phyloP scores from a whole-genome alignment of 257 asterid genomes.

The Solanum sejunctum region DNA sequence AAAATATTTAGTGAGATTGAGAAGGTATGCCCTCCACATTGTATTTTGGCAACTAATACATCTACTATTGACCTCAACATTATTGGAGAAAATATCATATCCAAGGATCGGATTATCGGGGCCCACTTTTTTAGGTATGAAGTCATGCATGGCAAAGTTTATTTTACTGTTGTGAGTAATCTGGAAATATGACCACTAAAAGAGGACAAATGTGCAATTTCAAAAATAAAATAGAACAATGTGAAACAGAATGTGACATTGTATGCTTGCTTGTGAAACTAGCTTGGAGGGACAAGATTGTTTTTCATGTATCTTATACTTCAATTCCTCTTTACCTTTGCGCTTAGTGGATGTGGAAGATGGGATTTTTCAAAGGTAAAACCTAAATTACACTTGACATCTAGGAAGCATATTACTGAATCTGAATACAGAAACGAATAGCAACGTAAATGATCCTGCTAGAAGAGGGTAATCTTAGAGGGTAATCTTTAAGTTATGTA shows the following conservation, averaged over 20 bases:
- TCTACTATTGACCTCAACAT: conserved; percentile 85
- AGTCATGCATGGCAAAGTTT: not conserved
- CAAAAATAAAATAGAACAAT: not conserved
- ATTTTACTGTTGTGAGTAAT: not conserved
- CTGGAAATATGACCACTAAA: not conserved
- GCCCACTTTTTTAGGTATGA: conserved; percentile 97
- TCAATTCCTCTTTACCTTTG: not conserved
- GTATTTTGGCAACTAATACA: conserved; percentile 91
- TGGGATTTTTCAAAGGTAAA: not conserved
- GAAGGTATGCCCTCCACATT: conserved; percentile 84
- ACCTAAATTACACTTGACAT: not conserved
- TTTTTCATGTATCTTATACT: not conserved
- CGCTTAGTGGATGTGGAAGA: not conserved
- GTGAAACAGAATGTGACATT: not conserved
- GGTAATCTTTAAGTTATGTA: not conserved
- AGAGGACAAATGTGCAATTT: not conserved
- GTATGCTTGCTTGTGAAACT: not conserved
- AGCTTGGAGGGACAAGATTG: not conserved
- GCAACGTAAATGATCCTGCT: not conserved
- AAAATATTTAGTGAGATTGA: conserved; percentile 69
- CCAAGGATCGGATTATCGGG: conserved; percentile 83
- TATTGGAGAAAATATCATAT: conserved; percentile 64
- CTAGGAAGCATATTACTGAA: not conserved
- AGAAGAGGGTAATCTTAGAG: not conserved
- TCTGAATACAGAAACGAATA: not conserved